Percentiles rank a stretch among this genome's conserved stretches.
Evolutionary conservation across 768 basidiomycete genomes (phyloP).

Genomic region (Gautieria morchelliformis): DNA sequence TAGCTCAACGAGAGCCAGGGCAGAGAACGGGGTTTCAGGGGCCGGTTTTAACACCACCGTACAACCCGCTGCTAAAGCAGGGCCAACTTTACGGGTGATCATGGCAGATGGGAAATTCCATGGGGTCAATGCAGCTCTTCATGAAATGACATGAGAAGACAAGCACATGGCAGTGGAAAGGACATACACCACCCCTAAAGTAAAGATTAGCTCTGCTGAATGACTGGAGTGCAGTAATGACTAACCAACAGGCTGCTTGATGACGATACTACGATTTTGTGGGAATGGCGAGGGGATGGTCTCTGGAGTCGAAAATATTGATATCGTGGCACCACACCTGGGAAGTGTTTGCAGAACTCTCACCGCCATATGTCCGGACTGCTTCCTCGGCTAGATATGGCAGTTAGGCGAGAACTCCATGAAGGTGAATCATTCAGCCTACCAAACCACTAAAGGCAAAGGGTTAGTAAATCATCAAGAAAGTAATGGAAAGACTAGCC

Average conservation of each 20-base stretch:
- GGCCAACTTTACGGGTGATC: slow-evolving; percentile 84
- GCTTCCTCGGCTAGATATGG: slow-evolving; percentile 73
- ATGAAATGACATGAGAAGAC: slow-evolving; percentile 7
- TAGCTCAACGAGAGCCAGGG: slow-evolving; percentile 88
- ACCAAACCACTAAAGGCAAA: slow-evolving; percentile 70
- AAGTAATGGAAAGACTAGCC: slow-evolving; percentile 31
- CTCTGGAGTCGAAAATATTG: neutral
- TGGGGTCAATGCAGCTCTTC: slow-evolving; percentile 69
- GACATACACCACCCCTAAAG: slow-evolving; percentile 38
- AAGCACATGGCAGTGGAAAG: neutral
- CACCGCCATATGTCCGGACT: slow-evolving; percentile 83
- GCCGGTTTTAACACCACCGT: slow-evolving; percentile 93
- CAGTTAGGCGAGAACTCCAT: slow-evolving; percentile 7
- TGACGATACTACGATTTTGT: slow-evolving; percentile 70
- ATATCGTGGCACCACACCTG: neutral
- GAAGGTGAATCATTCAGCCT: slow-evolving; percentile 12
- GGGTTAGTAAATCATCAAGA: neutral
- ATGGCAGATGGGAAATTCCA: slow-evolving; percentile 97
- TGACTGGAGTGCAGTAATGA: slow-evolving; percentile 5
- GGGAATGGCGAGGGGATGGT: slow-evolving; percentile 62
- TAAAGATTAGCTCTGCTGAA: slow-evolving; percentile 9
- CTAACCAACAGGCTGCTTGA: slow-evolving; percentile 87
- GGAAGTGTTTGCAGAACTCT: slow-evolving; percentile 10
- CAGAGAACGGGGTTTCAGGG: slow-evolving; percentile 89
- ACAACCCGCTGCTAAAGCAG: slow-evolving; percentile 93